Evolutionary conservation across 257 asterid species (phyloP).

Genomic region (Fraxinus anomala): DNA sequence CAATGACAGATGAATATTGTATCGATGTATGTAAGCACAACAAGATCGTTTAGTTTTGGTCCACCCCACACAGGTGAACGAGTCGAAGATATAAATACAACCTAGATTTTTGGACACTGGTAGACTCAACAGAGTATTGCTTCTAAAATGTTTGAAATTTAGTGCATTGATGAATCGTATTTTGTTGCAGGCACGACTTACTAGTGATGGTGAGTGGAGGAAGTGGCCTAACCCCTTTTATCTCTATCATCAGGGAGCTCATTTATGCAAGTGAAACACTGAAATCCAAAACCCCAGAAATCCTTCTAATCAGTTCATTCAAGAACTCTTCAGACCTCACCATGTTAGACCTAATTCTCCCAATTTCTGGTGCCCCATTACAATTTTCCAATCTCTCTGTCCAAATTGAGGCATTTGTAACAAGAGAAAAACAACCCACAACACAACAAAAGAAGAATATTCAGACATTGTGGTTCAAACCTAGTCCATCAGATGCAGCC

Average conservation of each 20-base stretch:
- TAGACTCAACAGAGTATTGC: no score
- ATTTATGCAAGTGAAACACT: constrained; percentile 41
- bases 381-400: constrained; percentile 40
- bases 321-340: constrained; percentile 63
- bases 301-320: constrained; percentile 69
- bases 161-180: no score
- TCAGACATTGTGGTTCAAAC: constrained; percentile 60
- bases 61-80: no score
- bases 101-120: no score
- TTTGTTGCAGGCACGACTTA: constrained; percentile 55
- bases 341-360: constrained; percentile 73
- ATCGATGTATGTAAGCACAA: no score
- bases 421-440: constrained; percentile 52
- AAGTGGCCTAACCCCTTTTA: constrained; percentile 88
- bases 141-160: no score
- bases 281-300: constrained; percentile 50
- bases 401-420: constrained; percentile 67
- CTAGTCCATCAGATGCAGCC: constrained; percentile 53
- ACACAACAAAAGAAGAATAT: constrained; percentile 29
- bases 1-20: no score
- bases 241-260: constrained; percentile 76
- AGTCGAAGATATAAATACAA: no score
- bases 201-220: constrained; percentile 92
- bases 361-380: constrained; percentile 17
- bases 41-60: no score